These are phyloP conservation scores for Dactylellina cionopaga DNA, from an alignment of 2,329 filamentous ascomycete genomes.

Conservation along the genomic window DNA sequence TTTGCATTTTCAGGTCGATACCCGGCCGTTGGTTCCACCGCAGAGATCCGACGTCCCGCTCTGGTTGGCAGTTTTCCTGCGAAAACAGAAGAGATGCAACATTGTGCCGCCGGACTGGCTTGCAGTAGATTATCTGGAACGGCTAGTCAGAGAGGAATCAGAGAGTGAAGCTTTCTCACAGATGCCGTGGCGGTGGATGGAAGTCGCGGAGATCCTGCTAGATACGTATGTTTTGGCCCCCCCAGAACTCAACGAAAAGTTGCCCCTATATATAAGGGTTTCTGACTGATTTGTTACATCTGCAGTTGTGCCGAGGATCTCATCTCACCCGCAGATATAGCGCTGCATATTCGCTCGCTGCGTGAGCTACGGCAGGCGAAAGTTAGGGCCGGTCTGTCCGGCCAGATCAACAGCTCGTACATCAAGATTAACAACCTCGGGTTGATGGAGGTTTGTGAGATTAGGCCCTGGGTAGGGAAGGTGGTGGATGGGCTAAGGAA, in stretches of 20 bases:
- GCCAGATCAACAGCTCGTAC: conserved; percentile 62
- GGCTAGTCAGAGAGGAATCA: conserved; percentile 84
- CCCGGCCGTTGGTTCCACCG: conserved; percentile 80
- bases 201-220: conserved; percentile 86
- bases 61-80: conserved; percentile 94
- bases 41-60: conserved; percentile 82
- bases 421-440: conserved; percentile 77
- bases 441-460: conserved; percentile 91
- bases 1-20: conserved; percentile 72
- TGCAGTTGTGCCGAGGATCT: conserved; percentile 42
- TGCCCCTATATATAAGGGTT: not conserved
- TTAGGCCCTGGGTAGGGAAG: conserved; percentile 80
- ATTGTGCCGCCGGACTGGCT: conserved; percentile 93
- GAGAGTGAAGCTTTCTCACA: conserved; percentile 78
- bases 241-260: conserved; percentile 61
- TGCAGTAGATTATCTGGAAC: conserved; percentile 75
- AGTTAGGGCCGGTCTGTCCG: conserved; percentile 77
- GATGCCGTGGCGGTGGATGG: conserved; percentile 94
- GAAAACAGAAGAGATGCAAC: conserved; percentile 91
- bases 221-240: conserved; percentile 65
- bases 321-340: conserved; percentile 35
- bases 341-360: conserved; percentile 70
- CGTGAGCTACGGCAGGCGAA: conserved; percentile 90
- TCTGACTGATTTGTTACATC: conserved; percentile 78
- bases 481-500: conserved; percentile 88